phyloP scores from a whole-genome alignment of 2,329 filamentous ascomycete species.

The Hirsutella minnesotensis region DNA sequence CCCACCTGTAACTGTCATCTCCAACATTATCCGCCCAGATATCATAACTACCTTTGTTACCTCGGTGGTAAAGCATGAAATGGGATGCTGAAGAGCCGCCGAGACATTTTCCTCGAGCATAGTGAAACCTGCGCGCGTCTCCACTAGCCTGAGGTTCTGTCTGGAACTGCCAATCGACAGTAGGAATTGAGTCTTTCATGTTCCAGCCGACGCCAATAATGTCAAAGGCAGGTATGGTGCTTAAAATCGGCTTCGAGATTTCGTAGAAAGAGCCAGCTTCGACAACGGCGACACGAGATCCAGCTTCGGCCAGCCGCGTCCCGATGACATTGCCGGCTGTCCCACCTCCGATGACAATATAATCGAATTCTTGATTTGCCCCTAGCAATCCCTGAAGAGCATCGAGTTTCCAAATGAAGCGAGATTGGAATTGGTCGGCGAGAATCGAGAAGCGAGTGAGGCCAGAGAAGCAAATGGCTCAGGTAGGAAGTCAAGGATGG shows the following conservation, averaged over 20 bases:
- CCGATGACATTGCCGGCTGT: slow-evolving; percentile 2
- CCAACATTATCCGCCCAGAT: no score
- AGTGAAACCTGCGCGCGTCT: slow-evolving; percentile 8
- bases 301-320: slow-evolving; percentile 1
- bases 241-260: slow-evolving; percentile 9
- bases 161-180: slow-evolving; percentile 17
- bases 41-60: slow-evolving; percentile 10
- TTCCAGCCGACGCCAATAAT: slow-evolving; percentile 7
- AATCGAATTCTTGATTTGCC: background rate
- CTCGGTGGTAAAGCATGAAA: slow-evolving; percentile 14
- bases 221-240: slow-evolving; percentile 4
- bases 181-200: slow-evolving; percentile 9
- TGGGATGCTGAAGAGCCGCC: slow-evolving; percentile 1
- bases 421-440: no score
- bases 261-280: slow-evolving; percentile 4
- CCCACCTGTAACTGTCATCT: no score
- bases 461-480: no score
- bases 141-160: slow-evolving; percentile 8
- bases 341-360: slow-evolving; percentile 3
- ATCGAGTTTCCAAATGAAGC: no score
- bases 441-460: no score
- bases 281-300: slow-evolving; percentile 20
- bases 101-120: background rate
- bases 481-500: no score
- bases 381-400: background rate